Percentiles rank a stretch among this genome's conserved stretches.
Conservation (phyloP, 257 asterid genomes). For the Scutellaria barbata region DNA sequence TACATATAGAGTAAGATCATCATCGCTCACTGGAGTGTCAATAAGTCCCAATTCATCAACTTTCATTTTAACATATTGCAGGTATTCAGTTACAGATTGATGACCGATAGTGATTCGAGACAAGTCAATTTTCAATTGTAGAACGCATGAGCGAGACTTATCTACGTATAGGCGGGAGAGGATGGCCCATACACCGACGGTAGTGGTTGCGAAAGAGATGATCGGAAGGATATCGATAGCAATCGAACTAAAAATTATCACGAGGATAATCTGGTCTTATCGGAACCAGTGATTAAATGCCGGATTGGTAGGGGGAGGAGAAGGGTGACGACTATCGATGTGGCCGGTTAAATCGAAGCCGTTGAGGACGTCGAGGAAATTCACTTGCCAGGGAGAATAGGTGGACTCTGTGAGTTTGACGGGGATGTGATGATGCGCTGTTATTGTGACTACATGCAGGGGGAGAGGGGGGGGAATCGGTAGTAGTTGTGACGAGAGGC, state of each 20-base stretch:
- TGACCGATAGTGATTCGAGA: neutral
- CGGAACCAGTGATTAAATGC: neutral
- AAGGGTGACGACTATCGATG: neutral
- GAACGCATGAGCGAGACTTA: neutral
- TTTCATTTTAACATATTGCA: neutral
- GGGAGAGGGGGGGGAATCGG: too few relatives aligned
- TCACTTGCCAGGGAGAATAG: too few relatives aligned
- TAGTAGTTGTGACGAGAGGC: too few relatives aligned
- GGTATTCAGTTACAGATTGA: neutral
- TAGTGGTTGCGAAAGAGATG: neutral
- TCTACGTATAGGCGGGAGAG: neutral
- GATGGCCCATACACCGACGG: neutral
- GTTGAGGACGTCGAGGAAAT: neutral
- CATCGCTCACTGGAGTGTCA: neutral
- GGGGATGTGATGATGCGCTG: too few relatives aligned
- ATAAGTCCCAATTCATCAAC: neutral
- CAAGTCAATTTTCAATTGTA: neutral
- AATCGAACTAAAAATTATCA: neutral
- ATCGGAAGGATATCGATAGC: neutral
- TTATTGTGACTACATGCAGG: too few relatives aligned
- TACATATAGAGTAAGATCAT: neutral
- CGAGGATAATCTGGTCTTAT: neutral
- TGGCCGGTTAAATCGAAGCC: neutral
- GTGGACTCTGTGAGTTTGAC: too few relatives aligned
- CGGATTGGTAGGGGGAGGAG: neutral